Evolutionary conservation across 2,329 filamentous ascomycete species (phyloP), one percentile per base, ranked within the genome.

Genomic region (Colletotrichum horii): DNA sequence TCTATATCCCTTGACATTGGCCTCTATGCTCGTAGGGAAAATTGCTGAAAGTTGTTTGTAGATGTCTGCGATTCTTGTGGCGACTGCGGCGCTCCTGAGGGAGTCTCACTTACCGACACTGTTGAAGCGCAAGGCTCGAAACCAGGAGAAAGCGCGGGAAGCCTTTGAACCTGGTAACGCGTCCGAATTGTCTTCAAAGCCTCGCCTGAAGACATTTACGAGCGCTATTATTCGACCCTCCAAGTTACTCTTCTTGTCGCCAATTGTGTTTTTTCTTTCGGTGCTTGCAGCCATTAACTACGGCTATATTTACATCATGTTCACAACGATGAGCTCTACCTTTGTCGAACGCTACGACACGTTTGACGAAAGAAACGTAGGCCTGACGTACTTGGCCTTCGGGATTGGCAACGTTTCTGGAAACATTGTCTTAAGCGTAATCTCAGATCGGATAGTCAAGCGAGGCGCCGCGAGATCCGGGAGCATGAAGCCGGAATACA

Each of bases 51-150:
- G 4, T 48, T 7, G 3, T 22, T 7, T 48, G n/a, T 12, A 88
- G 88, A 0, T 89, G 89, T 71, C 85, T 85, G 1, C 84, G 86
- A 1, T 82, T 87, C 15, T 48, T 3, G 43, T 22, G n/a, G 43
- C 43, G 6, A 22, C 43, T 48, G 43, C n/a, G 4, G 11, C n/a
- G n/a, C 22, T 48, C 19, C 43, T 48, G 11, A 22, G 43, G 11
- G 43, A 48, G 11, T 48, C 43, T 48, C 43, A 48, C 4, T n/a
- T 48, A 3, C 43, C 43, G 22, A 48, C 43, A 12, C 43, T 48
- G 0, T 14, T 22, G 43, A 48, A 48, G 43, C 43, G 43, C 43
- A 48, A 48, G 3, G n/a, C n/a, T n/a, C 11, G 43, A 48, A 48
- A 11, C n/a, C 5, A 48, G 43, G 6, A 48, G 0, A 22, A 48